These are phyloP conservation scores for Debaryomyces subglobosus DNA, from an alignment of 1,139 yeast species.

Conservation along the genomic window DNA sequence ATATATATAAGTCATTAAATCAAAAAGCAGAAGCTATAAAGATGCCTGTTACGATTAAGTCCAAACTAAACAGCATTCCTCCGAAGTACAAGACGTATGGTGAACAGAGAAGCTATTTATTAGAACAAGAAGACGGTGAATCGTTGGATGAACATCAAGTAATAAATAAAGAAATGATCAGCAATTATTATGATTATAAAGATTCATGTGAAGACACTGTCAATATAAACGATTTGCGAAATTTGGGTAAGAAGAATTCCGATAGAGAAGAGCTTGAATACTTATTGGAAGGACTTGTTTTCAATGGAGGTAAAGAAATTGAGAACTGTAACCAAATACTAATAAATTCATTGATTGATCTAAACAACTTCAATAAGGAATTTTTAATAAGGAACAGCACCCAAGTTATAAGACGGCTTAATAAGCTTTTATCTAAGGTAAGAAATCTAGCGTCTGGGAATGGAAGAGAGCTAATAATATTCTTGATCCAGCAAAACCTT, in stretches of 20 bases:
- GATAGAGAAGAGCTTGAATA: constrained; percentile 18
- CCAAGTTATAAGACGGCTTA: background rate
- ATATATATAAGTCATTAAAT: constrained; percentile 3
- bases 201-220: constrained; percentile 4
- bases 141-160: constrained; percentile 10
- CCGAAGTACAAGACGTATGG: constrained; percentile 20
- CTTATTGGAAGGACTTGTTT: constrained; percentile 24
- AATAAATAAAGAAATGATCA: constrained; percentile 12
- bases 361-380: constrained; percentile 4
- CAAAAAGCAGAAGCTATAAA: background rate
- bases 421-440: background rate
- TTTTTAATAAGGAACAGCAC: constrained; percentile 3
- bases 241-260: constrained; percentile 14
- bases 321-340: constrained; percentile 17
- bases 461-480: constrained; percentile 1
- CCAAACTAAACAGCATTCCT: background rate
- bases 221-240: constrained; percentile 25
- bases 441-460: background rate
- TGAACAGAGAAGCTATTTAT: constrained; percentile 25
- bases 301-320: constrained; percentile 6
- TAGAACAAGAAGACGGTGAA: constrained; percentile 15
- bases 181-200: constrained; percentile 15
- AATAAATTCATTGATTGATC: constrained; percentile 19
- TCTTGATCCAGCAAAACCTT: background rate
- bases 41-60: background rate